Evolutionary conservation across 169 alveolate species (phyloP), one percentile per base, ranked within the genome.

Genomic region (Eimeria falciformis): DNA sequence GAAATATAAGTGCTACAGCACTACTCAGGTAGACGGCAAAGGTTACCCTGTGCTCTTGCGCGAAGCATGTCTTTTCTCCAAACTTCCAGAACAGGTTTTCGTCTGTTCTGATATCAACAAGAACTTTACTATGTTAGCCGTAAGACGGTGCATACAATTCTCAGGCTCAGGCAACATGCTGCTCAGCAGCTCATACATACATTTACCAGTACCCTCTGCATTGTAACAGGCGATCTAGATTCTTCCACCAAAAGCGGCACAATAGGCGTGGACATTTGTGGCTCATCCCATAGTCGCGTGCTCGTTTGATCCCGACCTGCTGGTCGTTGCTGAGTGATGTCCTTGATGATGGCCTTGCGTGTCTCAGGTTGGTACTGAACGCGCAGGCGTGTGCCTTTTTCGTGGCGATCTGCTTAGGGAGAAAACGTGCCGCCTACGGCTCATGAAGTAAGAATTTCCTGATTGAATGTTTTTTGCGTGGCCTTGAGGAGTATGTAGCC

Each of bases 341-440:
- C n/a, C n/a, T n/a, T n/a, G n/a, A 7, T 33, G 33, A 55, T 33
- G 21, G 12, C 53, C 53, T 45, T 29, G 55, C 11, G 65, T 23
- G 25, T 7, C 43, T 18, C 81, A 88, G 93, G 81, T 73, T n/a
- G 93, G 93, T 43, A 88, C 93, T 4, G 81, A 73, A 25, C 37
- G 46, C 33, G 93, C 93, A 18, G 93, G 93, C 66, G 82, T 88
- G 62, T 88, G 93, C 68, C 88, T 88, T 23, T 88, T 88, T 66
- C 93, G 93, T 50, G 93, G 93, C 40, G 82, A 88, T 45, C 46
- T 88, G 37, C 58, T 88, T 11, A 43, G 75, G 21, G 93, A 88
- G 81, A 88, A 56, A 53, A 88, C 93, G 65, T 88, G 93, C 68
- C 87, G 93, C 1, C 85, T 88, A 62, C 87, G 93, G 9, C 53